Base-by-base conservation (phyloP, 2,329 filamentous ascomycete species). In the Pezicula neosporulosa region DNA sequence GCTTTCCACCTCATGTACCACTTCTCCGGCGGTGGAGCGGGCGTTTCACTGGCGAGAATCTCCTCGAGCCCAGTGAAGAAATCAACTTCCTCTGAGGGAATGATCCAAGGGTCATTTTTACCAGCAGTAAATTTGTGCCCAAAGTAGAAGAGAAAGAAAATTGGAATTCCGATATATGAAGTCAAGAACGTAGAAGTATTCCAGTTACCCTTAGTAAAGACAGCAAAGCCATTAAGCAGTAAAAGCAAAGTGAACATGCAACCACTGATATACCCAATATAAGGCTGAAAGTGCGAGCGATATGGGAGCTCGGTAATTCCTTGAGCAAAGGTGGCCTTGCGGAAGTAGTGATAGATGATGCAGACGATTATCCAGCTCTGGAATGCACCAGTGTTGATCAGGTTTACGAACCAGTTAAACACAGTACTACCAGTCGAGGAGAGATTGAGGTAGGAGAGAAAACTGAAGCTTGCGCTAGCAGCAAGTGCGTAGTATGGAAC, bases 141-240 rank as follows among this genome's bases (percentile, higher is more conserved):
- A n/a, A 77, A 66, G 60, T 81, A 85, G 44, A 85, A 72, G 3
- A 69, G 51, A 9, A 80, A 59, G 62, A 87, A 87, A 16, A 83
- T 77, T 0, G 82, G 81, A 46, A 87, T 79, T 7, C 82, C 82
- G 15, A 86, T 76, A 60, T 87, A 87, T 0, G 81, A 75, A 0
- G 82, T 84, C 21, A 86, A 69, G 61, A 87, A 87, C 45, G 67
- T 73, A 19, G 71, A 72, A 0, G 74, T 73, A 10, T 72, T 76
- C 76, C 80, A 87, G 16, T 80, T 72, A 3, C 72, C 71, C 0
- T 79, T 77, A 66, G 81, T 83, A 63, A 87, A 87, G 3, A 83
- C 79, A 36, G 77, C 76, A 62, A 87, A 87, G 1, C 84, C 85
- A 53, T 86, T 86, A 62, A 85, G 74, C 2, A 86, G 64, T 3